phyloP scores from a whole-genome alignment of 2,329 filamentous ascomycete genomes.

The Gaeumannomyces sp. region DNA sequence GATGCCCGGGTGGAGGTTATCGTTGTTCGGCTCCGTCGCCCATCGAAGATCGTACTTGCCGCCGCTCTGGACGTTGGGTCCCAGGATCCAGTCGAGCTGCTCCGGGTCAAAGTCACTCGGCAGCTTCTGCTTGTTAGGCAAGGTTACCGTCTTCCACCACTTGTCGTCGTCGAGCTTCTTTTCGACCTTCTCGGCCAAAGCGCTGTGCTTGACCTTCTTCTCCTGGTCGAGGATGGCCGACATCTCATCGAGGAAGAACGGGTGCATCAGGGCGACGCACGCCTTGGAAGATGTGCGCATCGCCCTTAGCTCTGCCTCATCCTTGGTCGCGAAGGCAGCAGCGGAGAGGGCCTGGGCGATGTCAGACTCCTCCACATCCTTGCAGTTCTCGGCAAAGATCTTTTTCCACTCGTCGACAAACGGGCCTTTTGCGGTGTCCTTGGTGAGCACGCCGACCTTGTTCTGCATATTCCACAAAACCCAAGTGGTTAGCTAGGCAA shows the following conservation, averaged over 20 bases:
- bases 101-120: conserved; percentile 79
- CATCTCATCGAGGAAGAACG: conserved; percentile 98
- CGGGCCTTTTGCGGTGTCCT: conserved; percentile 77
- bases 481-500: not conserved
- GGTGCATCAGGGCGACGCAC: conserved; percentile 88
- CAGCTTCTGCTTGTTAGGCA: conserved; percentile 67
- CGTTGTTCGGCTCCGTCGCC: conserved; percentile 70
- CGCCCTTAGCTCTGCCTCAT: conserved; percentile 85
- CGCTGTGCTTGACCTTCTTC: conserved; percentile 91
- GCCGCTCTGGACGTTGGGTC: conserved; percentile 87
- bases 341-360: conserved; percentile 75
- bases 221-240: conserved; percentile 91
- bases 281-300: conserved; percentile 94
- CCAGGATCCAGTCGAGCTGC: conserved; percentile 91
- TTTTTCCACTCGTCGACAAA: conserved; percentile 98
- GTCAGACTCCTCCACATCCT: conserved; percentile 85
- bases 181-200: conserved; percentile 79
- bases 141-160: conserved; percentile 78
- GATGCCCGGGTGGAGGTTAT: conserved; percentile 79
- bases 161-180: conserved; percentile 88
- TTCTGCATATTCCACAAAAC: conserved; percentile 45
- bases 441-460: conserved; percentile 81
- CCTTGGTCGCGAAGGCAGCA: conserved; percentile 84
- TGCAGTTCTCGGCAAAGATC: conserved; percentile 66
- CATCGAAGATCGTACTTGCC: conserved; percentile 91